Evolutionary conservation across 352 stramenopile species (phyloP).

Genomic region (Phytophthora pseudosyringae): DNA sequence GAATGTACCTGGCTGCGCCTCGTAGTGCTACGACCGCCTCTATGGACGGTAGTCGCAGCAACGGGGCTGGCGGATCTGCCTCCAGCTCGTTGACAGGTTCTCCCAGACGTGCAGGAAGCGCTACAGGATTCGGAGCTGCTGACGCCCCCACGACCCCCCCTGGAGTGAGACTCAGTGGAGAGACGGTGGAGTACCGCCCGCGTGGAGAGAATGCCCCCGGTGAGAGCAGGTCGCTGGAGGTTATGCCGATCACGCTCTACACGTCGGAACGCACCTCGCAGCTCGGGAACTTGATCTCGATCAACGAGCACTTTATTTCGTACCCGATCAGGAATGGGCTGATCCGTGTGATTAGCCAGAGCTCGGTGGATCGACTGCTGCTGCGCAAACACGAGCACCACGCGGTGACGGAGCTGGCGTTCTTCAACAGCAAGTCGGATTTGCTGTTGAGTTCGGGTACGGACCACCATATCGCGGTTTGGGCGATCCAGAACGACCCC

Average conservation of each 20-base stretch:
- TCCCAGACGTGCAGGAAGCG: constrained; percentile 39
- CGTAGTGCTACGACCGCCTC: constrained; percentile 45
- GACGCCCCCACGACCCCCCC: constrained; percentile 38
- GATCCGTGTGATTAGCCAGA: constrained; percentile 86
- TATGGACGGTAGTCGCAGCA: constrained; percentile 46
- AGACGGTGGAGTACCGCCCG: constrained; percentile 61
- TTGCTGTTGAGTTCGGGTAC: constrained; percentile 70
- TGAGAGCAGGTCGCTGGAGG: constrained; percentile 74
- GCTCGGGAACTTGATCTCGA: constrained; percentile 75
- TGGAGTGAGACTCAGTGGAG: constrained; percentile 53
- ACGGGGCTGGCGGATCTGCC: constrained; percentile 43
- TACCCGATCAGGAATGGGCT: constrained; percentile 87
- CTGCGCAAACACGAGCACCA: constrained; percentile 82
- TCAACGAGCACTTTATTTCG: constrained; percentile 88
- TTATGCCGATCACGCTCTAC: constrained; percentile 86
- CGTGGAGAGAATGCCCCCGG: constrained; percentile 42
- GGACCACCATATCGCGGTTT: constrained; percentile 80
- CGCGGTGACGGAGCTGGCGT: constrained; percentile 73
- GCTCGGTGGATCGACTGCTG: constrained; percentile 73
- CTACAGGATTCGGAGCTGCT: constrained; percentile 26
- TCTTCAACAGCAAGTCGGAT: constrained; percentile 78
- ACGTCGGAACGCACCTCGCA: constrained; percentile 77
- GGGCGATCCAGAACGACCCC: constrained; percentile 68
- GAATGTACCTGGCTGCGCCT: constrained; percentile 43
- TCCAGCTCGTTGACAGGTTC: constrained; percentile 53